Evolutionary conservation across 257 asterid species (phyloP), one percentile per base, ranked within the genome.

Genomic region (Parsonsia alboflavescens): DNA sequence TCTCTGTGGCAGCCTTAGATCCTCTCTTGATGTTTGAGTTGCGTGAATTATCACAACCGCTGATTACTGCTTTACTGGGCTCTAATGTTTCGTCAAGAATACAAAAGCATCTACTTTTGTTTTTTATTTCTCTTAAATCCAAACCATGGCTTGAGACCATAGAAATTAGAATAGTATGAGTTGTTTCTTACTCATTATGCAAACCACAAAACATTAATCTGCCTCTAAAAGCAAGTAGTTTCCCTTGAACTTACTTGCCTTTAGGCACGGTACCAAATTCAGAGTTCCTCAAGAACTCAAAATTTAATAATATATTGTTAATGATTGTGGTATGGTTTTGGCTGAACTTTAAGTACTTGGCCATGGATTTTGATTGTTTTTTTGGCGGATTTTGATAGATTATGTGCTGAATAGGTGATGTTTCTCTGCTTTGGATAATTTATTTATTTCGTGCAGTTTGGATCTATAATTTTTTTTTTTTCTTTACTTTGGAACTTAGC

Each of bases 201-300:
- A 1, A 76, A 66, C 77, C 86, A 36, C 33, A 74, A 84, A 82
- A 80, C 86, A 78, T 83, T 88, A 69, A 77, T 59, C 79, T 83
- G 30, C 80, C 76, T 73, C 26, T 44, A 21, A 54, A 26, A 56
- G 68, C 54, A 82, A 58, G 73, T 72, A 33, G 80, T 75, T 73
- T 19, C 73, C 73, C 75, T 73, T 82, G n/a, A 80, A 67, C 52
- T 74, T 80, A 22, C 49, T 77, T 2, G 76, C 80, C 77, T 75
- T 79, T 22, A 84, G 78, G 69, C 83, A 78, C 44, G 79, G 71
- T 62, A 76, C 52, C 21, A 24, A 41, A 30, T 39, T 82, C 79
- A 85, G 74, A 59, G 87, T 88, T 78, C 83, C 72, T 74, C 90
- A 97, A 82, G 84, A 92, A 73, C 68, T 93, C 44, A 90, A 82